Evolutionary conservation across 2,329 filamentous ascomycete genomes (phyloP), one percentile per base, ranked within the genome.

Genomic region (Xylaria sp.): DNA sequence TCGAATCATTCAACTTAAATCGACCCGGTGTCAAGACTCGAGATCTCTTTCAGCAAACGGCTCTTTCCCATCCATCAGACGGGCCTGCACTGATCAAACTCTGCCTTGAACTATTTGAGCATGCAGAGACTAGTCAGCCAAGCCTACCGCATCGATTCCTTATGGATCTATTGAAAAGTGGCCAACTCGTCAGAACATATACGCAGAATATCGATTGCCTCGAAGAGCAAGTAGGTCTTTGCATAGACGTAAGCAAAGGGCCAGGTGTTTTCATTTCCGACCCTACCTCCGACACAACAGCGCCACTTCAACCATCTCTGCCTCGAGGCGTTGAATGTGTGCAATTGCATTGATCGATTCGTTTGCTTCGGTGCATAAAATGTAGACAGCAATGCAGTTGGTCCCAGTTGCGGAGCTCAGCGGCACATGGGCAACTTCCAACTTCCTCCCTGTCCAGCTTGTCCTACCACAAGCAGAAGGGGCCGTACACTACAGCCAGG

Each of bases 21-120:
- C 60, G 25, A 57, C 50, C 60, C 12, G 48, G 29, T 27, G 60
- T 63, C 13, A 63, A 47, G 50, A 63, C 60, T 37, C 50, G 60
- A 63, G 60, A 55, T 63, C 37, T 63, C 29, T 63, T 63, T 27
- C 51, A 63, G 23, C 9, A 57, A n/a, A 47, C 60, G 35, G 60
- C 50, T 35, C 60, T 63, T 13, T 63, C 60, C 13, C 40, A 63
- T 37, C 60, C 51, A 32, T 63, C 60, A 55, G 60, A 63, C 37
- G 60, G 60, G n/a, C 60, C 51, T 57, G 60, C 60, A 47, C 60
- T 63, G 35, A 63, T 63, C 50, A 63, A 47, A 63, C n/a, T 48
- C 50, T 63, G 50, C 21, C 16, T 16, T 23, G 29, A 55, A 63
- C 60, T 63, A 27, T 57, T 63, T 25, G 29, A 63, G 42, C 35